Conservation (phyloP, 2,329 filamentous ascomycete genomes). For the Seiridium unicorne region DNA sequence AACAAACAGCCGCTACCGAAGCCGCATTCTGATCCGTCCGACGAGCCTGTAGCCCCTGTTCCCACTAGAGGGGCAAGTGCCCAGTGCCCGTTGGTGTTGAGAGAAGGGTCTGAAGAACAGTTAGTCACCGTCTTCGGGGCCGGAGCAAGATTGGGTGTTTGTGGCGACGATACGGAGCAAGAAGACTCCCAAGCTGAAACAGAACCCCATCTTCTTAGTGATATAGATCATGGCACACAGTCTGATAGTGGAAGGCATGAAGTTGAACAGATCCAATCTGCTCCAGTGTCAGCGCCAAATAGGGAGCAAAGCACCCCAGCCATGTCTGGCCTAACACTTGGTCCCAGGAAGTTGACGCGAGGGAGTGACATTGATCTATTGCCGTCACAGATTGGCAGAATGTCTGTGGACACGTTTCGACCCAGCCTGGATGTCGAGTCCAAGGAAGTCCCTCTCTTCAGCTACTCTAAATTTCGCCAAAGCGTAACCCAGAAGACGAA, state of each 20-base stretch:
- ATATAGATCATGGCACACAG: slow-evolving; percentile 5
- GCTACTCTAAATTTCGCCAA: slow-evolving; percentile 19
- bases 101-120: slow-evolving; percentile 21
- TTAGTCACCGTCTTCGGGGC: slow-evolving; percentile 17
- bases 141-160: slow-evolving; percentile 22
- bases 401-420: slow-evolving; percentile 28
- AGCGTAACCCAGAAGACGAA: slow-evolving; percentile 21
- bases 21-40: slow-evolving; percentile 10
- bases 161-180: slow-evolving; percentile 17
- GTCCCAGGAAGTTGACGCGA: slow-evolving; percentile 12
- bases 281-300: not conserved
- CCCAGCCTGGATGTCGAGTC: slow-evolving; percentile 26
- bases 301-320: not conserved
- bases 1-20: slow-evolving; percentile 18
- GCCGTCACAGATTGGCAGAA: slow-evolving; percentile 27
- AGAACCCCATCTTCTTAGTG: slow-evolving; percentile 5
- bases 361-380: slow-evolving; percentile 29
- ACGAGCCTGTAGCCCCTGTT: slow-evolving; percentile 18
- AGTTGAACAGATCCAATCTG: not conserved
- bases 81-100: slow-evolving; percentile 17
- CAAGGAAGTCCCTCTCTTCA: slow-evolving; percentile 19
- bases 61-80: slow-evolving; percentile 16
- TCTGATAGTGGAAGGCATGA: not conserved
- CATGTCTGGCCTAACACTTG: not conserved
- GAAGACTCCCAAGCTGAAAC: not conserved